Percentiles rank a stretch among this genome's conserved stretches.
Evolutionary conservation across 305 asterid species (phyloP).

Genomic region (Rubia balearica): DNA sequence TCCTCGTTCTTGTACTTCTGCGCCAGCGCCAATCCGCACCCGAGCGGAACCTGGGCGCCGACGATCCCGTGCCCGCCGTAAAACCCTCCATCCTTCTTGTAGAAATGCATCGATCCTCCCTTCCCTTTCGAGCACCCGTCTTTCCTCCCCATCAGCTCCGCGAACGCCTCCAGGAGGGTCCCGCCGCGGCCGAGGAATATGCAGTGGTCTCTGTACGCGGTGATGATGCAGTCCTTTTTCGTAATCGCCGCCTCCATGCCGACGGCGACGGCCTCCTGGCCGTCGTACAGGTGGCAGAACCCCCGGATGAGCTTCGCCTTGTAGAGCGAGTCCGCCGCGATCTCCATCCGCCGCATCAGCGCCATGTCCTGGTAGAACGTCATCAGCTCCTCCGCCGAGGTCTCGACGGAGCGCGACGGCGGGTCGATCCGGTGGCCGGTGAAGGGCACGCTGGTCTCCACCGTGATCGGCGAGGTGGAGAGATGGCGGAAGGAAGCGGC

Average conservation of each 20-base stretch:
- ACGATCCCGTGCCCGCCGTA: conserved; percentile 93
- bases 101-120: conserved; percentile 95
- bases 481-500: conserved; percentile 39
- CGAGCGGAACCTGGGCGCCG: conserved; percentile 85
- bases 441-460: conserved; percentile 80
- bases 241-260: conserved; percentile 93
- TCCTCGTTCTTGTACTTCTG: conserved; percentile 86
- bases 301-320: conserved; percentile 85
- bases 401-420: conserved; percentile 68
- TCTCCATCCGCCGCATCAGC: conserved; percentile 84
- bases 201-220: conserved; percentile 83
- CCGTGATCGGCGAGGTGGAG: conserved; percentile 48
- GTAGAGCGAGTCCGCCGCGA: conserved; percentile 86
- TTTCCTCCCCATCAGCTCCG: conserved; percentile 82
- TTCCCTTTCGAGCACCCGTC: conserved; percentile 80
- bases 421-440: conserved; percentile 77
- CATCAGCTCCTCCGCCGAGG: conserved; percentile 53
- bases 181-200: conserved; percentile 76
- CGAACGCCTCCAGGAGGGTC: conserved; percentile 42
- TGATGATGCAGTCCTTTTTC: conserved; percentile 66
- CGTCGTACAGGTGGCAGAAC: conserved; percentile 86
- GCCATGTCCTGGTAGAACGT: conserved; percentile 70
- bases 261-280: conserved; percentile 76
- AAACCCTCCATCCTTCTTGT: conserved; percentile 73
- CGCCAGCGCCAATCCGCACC: conserved; percentile 74